Conservation (phyloP, 768 basidiomycete genomes). For the Cyclocybe cylindracea region DNA sequence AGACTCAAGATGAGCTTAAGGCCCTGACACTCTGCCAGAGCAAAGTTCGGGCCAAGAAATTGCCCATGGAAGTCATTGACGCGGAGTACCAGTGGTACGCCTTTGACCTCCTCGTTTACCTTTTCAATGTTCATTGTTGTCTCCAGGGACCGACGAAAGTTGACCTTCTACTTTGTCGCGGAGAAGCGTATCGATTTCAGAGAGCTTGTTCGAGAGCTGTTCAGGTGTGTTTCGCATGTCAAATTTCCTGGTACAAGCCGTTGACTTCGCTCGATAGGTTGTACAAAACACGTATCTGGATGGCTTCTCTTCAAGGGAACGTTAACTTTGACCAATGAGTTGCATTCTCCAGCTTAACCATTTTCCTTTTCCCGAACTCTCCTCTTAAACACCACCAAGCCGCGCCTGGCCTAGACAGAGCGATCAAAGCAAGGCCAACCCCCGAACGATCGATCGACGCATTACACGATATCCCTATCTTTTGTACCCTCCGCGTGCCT, state of each 20-base stretch:
- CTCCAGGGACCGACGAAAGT: slow-evolving; percentile 90
- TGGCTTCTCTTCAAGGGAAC: slow-evolving; percentile 76
- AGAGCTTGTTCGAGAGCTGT: slow-evolving; percentile 92
- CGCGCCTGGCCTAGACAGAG: no score
- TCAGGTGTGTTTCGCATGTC: slow-evolving; percentile 56
- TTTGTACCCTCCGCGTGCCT: no score
- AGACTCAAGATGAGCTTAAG: slow-evolving; percentile 89
- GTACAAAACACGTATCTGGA: slow-evolving; percentile 96
- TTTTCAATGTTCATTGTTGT: neutral
- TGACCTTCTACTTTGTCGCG: slow-evolving; percentile 97
- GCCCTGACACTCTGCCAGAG: slow-evolving; percentile 89
- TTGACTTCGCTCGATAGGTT: slow-evolving; percentile 43
- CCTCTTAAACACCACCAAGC: no score
- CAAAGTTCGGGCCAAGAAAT: slow-evolving; percentile 90
- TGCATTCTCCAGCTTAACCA: neutral
- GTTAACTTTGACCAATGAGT: slow-evolving; percentile 37
- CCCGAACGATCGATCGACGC: no score
- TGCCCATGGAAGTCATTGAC: slow-evolving; percentile 98
- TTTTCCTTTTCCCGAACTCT: no score
- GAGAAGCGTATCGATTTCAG: slow-evolving; percentile 96
- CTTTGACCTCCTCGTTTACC: neutral
- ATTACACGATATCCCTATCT: no score
- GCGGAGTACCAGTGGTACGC: slow-evolving; percentile 97
- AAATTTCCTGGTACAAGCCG: neutral
- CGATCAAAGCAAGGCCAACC: no score